Evolutionary conservation across 352 stramenopile genomes (phyloP), one percentile per base, ranked within the genome.

Genomic region (Globisporangium splendens): DNA sequence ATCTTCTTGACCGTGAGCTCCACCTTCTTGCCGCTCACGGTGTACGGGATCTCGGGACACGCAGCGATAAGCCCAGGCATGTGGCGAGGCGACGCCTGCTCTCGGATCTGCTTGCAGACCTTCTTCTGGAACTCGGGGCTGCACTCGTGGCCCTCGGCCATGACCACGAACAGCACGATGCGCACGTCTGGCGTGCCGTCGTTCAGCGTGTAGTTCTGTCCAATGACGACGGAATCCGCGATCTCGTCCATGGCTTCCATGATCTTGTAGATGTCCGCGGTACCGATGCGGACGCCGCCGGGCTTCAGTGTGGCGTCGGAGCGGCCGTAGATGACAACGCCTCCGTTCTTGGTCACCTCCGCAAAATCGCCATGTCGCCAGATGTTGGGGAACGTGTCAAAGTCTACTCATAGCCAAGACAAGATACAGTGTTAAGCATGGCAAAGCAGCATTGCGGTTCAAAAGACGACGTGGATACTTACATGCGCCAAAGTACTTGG

Each of bases 311-410:
- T 93, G 18, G 83, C 83, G 47, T 93, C 83, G 12, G 77, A 89
- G 24, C 83, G 80, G n/a, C 83, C 83, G 35, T 87, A 86, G 54
- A 93, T 87, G 24, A 93, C 68, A 24, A 93, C 63, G 10, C 80
- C 83, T 18, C 78, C 65, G 57, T 80, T 70, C 44, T 74, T 68
- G 21, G 75, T 89, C 24, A 90, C 73, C 48, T 88, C 75, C 18
- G 78, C 79, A 68, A 91, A 96, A 64, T 96, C 86, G 18, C 86
- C 86, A 44, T 95, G 86, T 24, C 75, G 73, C 86, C 86, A 95
- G 14, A 92, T 76, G 18, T 81, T 76, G 35, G 71, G 68, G 53
- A 89, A 93, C 33, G 76, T 80, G 43, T 87, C 82, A 62, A 96
- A 96, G 58, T 95, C 78, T 88, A 48, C 33, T 47, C 50, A 46